These are phyloP conservation scores for Fremontodendron californicum DNA, from an alignment of 345 rosid genomes.

Conservation along the genomic window DNA sequence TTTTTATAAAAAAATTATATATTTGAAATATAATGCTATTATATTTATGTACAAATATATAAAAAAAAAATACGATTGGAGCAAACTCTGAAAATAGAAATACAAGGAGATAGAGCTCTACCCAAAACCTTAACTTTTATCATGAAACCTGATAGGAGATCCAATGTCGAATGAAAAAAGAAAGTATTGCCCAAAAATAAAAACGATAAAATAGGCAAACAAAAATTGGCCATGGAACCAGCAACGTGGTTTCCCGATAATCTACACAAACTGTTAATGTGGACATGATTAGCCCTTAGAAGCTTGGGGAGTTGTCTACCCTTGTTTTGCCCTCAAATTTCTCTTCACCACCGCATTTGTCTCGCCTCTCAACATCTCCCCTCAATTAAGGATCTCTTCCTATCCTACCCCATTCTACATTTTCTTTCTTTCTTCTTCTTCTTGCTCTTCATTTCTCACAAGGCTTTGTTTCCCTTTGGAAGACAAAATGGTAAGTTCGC, in stretches of 20 bases:
- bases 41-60: too few relatives aligned
- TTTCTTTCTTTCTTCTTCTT: constrained; percentile 22
- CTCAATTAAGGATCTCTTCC: constrained; percentile 49
- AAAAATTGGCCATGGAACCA: neutral
- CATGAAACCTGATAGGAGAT: too few relatives aligned
- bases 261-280: constrained; percentile 10
- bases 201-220: constrained; percentile 2
- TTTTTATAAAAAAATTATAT: too few relatives aligned
- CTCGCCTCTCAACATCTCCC: constrained; percentile 32
- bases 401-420: constrained; percentile 13
- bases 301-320: constrained; percentile 28
- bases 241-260: constrained; percentile 6
- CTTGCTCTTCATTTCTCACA: neutral
- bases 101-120: too few relatives aligned
- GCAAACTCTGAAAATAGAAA: too few relatives aligned
- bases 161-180: too few relatives aligned
- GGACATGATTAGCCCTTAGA: constrained; percentile 21
- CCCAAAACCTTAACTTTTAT: too few relatives aligned
- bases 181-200: neutral
- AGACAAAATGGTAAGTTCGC: neutral
- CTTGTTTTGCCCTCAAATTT: constrained; percentile 35
- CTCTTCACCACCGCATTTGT: constrained; percentile 31
- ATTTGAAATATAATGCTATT: too few relatives aligned
- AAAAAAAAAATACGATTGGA: too few relatives aligned
- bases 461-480: neutral